Percentiles rank a stretch among this genome's conserved stretches.
These are phyloP conservation scores for Yamadazyma ubonensis DNA, from an alignment of 805 yeast species.

Conservation along the genomic window DNA sequence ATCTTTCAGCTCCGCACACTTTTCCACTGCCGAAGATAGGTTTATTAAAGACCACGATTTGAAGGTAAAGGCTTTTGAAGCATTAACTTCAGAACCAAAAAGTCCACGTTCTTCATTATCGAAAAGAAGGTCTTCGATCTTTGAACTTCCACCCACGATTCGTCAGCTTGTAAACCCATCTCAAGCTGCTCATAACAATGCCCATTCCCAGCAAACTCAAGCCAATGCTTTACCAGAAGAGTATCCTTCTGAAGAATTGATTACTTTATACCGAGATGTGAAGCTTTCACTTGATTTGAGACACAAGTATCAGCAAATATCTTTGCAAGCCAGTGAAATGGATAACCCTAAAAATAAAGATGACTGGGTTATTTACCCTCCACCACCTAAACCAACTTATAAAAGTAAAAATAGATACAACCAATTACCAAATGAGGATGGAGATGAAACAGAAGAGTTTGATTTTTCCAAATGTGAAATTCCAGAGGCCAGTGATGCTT, in stretches of 20 bases:
- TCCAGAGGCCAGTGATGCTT: constrained; percentile 47
- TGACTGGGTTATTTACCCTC: constrained; percentile 83
- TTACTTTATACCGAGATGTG: constrained; percentile 61
- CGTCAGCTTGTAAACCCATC: constrained; percentile 16
- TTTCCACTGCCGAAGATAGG: constrained; percentile 63
- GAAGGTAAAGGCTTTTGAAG: constrained; percentile 58
- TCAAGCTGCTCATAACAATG: constrained; percentile 15
- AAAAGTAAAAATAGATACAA: constrained; percentile 59
- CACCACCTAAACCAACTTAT: constrained; percentile 86
- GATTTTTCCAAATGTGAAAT: constrained; percentile 55
- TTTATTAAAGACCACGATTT: constrained; percentile 65
- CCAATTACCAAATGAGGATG: constrained; percentile 36
- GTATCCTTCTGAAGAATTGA: constrained; percentile 64
- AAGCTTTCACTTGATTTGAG: constrained; percentile 69
- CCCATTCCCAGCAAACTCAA: constrained; percentile 9
- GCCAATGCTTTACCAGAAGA: constrained; percentile 38
- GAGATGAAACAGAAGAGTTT: constrained; percentile 50
- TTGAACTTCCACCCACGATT: constrained; percentile 32
- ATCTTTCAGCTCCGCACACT: constrained; percentile 50
- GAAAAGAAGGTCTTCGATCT: constrained; percentile 37
- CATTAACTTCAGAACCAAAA: constrained; percentile 27
- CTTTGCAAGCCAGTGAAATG: constrained; percentile 62
- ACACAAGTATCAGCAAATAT: constrained; percentile 66
- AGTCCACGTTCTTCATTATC: constrained; percentile 16
- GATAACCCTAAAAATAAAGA: constrained; percentile 82